phyloP scores from a whole-genome alignment of 2,329 filamentous ascomycete species.

The Colletotrichum sp. region DNA sequence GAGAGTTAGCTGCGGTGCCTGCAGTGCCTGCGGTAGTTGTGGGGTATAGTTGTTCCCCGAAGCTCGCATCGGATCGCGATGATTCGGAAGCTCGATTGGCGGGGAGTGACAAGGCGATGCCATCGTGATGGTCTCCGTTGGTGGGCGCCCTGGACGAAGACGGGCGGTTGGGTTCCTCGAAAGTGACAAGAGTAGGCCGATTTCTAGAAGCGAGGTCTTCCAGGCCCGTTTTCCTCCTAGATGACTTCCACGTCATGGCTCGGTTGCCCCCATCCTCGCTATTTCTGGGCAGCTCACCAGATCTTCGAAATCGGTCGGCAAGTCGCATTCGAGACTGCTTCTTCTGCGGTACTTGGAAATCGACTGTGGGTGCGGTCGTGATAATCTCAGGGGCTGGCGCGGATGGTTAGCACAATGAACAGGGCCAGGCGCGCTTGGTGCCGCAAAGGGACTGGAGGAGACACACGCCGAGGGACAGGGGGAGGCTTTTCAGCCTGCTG shows the following conservation, averaged over 20 bases:
- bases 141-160: conserved; percentile 37
- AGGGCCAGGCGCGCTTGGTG: neutral
- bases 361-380: conserved; percentile 85
- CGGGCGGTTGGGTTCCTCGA: conserved; percentile 65
- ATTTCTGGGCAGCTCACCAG: conserved; percentile 50
- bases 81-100: conserved; percentile 61
- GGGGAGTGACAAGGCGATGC: conserved; percentile 1
- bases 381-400: conserved; percentile 75
- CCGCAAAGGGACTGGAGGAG: neutral
- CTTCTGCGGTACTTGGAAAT: conserved; percentile 58
- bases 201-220: conserved; percentile 28
- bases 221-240: conserved; percentile 38
- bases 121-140: conserved; percentile 6
- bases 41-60: conserved; percentile 67
- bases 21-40: conserved; percentile 63
- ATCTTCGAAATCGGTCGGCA: conserved; percentile 56
- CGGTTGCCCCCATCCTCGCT: conserved; percentile 16
- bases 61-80: conserved; percentile 86
- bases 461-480: conserved; percentile 64
- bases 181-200: conserved; percentile 36
- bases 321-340: conserved; percentile 62
- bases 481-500: conserved; percentile 65
- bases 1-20: conserved; percentile 55
- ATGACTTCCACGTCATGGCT: conserved; percentile 36
- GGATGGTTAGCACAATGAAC: conserved; percentile 4